Evolutionary conservation across 169 alveolate species (phyloP).

Genomic region (Cryptosporidium meleagridis): DNA sequence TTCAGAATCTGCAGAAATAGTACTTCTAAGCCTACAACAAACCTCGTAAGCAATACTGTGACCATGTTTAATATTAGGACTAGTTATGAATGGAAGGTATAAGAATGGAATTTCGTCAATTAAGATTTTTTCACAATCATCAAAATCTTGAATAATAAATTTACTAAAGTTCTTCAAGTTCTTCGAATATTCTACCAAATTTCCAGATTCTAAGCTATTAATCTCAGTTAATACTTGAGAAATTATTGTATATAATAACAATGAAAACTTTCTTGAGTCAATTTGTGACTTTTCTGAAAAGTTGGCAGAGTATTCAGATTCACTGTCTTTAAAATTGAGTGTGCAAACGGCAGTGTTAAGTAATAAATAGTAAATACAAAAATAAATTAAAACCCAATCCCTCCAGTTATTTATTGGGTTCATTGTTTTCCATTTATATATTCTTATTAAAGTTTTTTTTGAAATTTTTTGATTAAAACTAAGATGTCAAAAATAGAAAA

Average conservation of each 20-base stretch:
- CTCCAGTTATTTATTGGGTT: not conserved
- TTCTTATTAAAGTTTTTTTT: not conserved
- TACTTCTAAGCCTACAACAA: slow-evolving; percentile 37
- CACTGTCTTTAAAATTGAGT: not conserved
- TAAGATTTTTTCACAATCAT: slow-evolving; percentile 29
- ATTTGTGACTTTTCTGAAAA: not conserved
- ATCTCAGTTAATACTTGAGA: slow-evolving; percentile 13
- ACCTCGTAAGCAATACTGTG: slow-evolving; percentile 59
- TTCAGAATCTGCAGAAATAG: slow-evolving; percentile 25
- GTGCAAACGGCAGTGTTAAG: not conserved
- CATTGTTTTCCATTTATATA: not conserved
- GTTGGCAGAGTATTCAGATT: not conserved
- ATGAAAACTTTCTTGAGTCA: not conserved
- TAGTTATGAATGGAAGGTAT: slow-evolving; percentile 10
- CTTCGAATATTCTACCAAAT: not conserved
- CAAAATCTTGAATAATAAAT: slow-evolving; percentile 21
- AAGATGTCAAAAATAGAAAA: not conserved
- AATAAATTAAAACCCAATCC: not conserved
- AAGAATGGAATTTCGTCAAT: not conserved
- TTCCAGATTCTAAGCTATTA: not conserved
- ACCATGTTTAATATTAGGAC: not conserved
- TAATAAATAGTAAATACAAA: not conserved
- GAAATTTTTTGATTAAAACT: not conserved
- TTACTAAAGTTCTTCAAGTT: not conserved
- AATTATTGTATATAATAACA: slow-evolving; percentile 17